Percentiles rank a stretch among this genome's conserved stretches.
These are phyloP conservation scores for Flaveria brownii DNA, from an alignment of 129 eudicot species.

Conservation along the genomic window DNA sequence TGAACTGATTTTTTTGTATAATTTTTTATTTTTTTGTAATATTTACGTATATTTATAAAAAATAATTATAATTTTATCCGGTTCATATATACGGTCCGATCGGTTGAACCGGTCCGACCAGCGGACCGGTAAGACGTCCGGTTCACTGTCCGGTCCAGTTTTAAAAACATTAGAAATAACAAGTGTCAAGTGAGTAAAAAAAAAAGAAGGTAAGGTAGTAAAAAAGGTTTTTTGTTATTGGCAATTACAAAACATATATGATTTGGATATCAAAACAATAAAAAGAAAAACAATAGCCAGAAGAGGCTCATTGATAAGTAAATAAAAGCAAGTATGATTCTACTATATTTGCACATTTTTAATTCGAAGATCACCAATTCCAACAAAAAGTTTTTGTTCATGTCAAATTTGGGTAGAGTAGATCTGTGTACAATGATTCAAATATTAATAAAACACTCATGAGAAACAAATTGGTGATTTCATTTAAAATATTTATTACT, in stretches of 20 bases:
- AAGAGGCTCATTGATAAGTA: not conserved
- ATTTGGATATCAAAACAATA: not conserved
- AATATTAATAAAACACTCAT: not conserved
- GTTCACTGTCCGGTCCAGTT: too few species aligned
- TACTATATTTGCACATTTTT: not conserved
- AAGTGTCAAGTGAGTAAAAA: too few species aligned
- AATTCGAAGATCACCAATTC: not conserved
- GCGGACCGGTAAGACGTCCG: too few species aligned
- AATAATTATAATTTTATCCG: too few species aligned
- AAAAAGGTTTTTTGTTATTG: too few species aligned
- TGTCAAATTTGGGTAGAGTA: not conserved
- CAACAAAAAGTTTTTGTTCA: not conserved
- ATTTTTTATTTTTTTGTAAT: too few species aligned
- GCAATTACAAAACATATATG: not conserved
- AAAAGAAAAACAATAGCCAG: not conserved
- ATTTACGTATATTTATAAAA: too few species aligned
- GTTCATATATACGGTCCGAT: too few species aligned
- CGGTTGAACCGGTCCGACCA: too few species aligned
- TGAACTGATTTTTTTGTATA: too few species aligned
- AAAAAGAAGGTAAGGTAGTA: too few species aligned
- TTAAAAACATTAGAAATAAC: too few species aligned
- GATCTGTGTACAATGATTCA: not conserved
- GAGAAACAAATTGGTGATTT: not conserved
- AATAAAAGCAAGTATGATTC: not conserved
- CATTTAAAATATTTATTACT: conserved; percentile 25